Percentiles rank a stretch among this genome's conserved stretches.
Evolutionary conservation across 495 filamentous ascomycete species (phyloP).

Genomic region (Saxophila tyrrhenica): DNA sequence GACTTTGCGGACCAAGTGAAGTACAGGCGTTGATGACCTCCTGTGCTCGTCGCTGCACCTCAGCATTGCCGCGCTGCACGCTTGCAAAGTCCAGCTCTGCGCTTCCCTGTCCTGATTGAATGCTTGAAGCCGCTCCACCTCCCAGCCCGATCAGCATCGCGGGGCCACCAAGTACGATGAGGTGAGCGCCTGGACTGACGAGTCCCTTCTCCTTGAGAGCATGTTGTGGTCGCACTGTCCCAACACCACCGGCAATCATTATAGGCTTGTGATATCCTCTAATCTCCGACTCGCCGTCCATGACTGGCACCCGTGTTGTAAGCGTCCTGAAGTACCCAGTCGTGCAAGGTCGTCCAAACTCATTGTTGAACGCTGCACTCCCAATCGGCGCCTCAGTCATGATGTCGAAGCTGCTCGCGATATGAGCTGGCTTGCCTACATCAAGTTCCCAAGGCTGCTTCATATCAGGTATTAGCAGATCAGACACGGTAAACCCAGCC

Average conservation of each 20-base stretch:
- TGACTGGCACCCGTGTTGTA: conserved; percentile 50
- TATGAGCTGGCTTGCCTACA: conserved; percentile 80
- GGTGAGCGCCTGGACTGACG: conserved; percentile 70
- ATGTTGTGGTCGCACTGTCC: conserved; percentile 88
- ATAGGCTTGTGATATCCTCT: conserved; percentile 97
- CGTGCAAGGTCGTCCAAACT: conserved; percentile 89
- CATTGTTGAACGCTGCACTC: conserved; percentile 91
- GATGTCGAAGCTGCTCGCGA: conserved; percentile 85
- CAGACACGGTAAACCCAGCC: conserved; percentile 86
- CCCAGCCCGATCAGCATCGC: conserved; percentile 96
- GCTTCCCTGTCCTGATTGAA: conserved; percentile 74
- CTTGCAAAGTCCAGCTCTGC: conserved; percentile 91
- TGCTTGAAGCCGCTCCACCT: conserved; percentile 87
- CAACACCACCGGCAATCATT: conserved; percentile 94
- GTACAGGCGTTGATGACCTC: conserved; percentile 93
- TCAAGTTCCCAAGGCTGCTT: conserved; percentile 80
- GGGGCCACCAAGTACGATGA: conserved; percentile 87
- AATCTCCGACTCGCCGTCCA: conserved; percentile 54
- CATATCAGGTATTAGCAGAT: conserved; percentile 74
- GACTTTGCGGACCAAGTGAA: conserved; percentile 68
- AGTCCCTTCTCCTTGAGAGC: conserved; percentile 68
- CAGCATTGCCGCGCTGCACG: conserved; percentile 88
- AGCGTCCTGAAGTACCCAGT: conserved; percentile 84
- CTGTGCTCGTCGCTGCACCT: conserved; percentile 88
- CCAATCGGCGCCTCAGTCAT: conserved; percentile 96